A percentile compares a stretch with the other conserved stretches of the same genome.
Conservation (phyloP, 2,329 filamentous ascomycete species). For the Aspergillus niger region DNA sequence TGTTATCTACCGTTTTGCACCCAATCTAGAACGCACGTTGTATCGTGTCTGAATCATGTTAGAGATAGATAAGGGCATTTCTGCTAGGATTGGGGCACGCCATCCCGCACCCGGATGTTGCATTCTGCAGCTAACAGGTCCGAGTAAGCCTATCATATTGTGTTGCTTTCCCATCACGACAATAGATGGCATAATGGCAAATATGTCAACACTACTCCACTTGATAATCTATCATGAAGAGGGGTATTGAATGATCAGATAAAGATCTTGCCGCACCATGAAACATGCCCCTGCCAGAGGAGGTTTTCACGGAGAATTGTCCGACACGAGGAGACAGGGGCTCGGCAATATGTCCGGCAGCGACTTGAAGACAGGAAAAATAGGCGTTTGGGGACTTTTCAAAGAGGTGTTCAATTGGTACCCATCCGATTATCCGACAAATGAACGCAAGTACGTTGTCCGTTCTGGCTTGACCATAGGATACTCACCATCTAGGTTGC, state of each 20-base stretch:
- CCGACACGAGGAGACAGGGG: background rate
- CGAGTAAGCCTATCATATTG: background rate
- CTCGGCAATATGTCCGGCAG: slow-evolving; percentile 20
- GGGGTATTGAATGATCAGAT: background rate
- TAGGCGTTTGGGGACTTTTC: slow-evolving; percentile 22
- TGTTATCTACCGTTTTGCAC: background rate
- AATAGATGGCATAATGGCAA: slow-evolving; percentile 20
- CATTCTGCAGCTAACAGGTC: slow-evolving; percentile 5
- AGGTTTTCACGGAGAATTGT: background rate
- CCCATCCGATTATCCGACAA: slow-evolving; percentile 30
- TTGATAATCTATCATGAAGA: background rate
- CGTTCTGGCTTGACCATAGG: background rate
- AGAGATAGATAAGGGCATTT: slow-evolving; percentile 8
- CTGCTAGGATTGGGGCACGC: slow-evolving; percentile 21
- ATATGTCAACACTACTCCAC: background rate
- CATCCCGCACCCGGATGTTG: slow-evolving; percentile 24
- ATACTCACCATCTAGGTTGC: slow-evolving; percentile 22
- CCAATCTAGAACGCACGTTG: background rate
- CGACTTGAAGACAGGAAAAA: slow-evolving; percentile 8
- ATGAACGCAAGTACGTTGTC: slow-evolving; percentile 32
- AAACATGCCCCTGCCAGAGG: background rate
- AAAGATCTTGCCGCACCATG: background rate
- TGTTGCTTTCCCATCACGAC: slow-evolving; percentile 20
- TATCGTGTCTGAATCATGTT: background rate
- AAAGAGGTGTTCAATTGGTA: slow-evolving; percentile 40